phyloP scores from a whole-genome alignment of 2,329 filamentous ascomycete species.

The Stromatinia cepivora region DNA sequence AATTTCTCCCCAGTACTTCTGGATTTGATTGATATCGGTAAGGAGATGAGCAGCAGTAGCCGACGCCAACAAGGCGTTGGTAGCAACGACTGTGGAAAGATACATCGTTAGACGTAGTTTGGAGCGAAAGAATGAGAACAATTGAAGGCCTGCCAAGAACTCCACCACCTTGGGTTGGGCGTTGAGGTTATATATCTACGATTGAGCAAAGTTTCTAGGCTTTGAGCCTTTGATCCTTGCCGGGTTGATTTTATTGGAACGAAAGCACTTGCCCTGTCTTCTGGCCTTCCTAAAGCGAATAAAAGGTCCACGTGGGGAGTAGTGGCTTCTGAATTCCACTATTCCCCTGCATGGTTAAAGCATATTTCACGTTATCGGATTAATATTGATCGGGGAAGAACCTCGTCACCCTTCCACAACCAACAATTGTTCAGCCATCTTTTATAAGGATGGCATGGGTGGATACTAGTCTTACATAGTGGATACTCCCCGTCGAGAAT shows the following conservation, averaged over 20 bases:
- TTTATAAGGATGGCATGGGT: conserved; percentile 5
- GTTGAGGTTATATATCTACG: conserved; percentile 5
- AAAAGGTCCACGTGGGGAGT: neutral
- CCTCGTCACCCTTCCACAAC: neutral
- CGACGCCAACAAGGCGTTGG: conserved; percentile 10
- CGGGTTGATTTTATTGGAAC: neutral
- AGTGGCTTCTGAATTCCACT: neutral
- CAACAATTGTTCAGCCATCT: conserved; percentile 5
- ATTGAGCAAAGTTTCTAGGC: neutral
- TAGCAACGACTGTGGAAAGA: conserved; percentile 12
- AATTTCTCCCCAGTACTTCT: conserved; percentile 48
- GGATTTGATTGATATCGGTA: conserved; percentile 40
- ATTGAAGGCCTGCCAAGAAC: neutral
- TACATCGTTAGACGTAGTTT: conserved; percentile 7
- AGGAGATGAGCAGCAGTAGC: conserved; percentile 28
- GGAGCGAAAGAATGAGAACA: neutral
- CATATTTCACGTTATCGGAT: neutral
- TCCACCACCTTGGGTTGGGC: neutral
- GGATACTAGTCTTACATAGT: neutral
- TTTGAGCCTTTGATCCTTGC: neutral
- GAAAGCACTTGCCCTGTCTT: neutral
- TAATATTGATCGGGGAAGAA: neutral
- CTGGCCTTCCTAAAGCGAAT: conserved; percentile 5
- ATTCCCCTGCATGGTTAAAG: conserved; percentile 7
- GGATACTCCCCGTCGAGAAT: neutral